Base-by-base conservation (phyloP, 768 basidiomycete genomes). In the Scleroderma citrinum region DNA sequence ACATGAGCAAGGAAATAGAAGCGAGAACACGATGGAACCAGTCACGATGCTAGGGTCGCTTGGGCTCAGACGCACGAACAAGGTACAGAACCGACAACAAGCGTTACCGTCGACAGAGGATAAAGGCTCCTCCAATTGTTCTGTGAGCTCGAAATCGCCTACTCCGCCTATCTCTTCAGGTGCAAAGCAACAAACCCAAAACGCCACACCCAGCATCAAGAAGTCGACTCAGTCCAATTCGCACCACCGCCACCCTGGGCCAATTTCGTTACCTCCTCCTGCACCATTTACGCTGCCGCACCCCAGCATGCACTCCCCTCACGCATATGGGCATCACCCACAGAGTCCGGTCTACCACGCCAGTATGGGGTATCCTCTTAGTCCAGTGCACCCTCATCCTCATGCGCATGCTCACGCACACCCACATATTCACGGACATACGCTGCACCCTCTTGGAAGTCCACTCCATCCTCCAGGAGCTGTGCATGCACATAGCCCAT, bases 211-310 rank as follows among this genome's bases (percentile, higher is more conserved):
- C 6, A 44, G 10, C 5, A 13, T 41, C 12, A 44, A 54, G 52
- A 61, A 54, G 44, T 35, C 56, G 3, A 24, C 49, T 3, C 58
- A 62, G 20, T 50, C 61, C 21, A 52, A 53, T 37, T 29, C 53
- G 4, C 71, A 72, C 49, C 73, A 71, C 34, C 74, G 81, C 40
- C 85, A 84, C 54, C 87, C 87, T 1, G 85, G 85, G 1, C 81
- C 79, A 2, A 88, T 89, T 44, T 65, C 80, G 2, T 75, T 84
- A 26, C 88, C 82, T 26, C 86, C 82, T 1, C 81, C 76, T 1
- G 75, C 72, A 20, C 61, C 69, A 14, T 73, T 74, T 26, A 66
- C 71, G 3, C 74, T 77, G 51, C 65, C 76, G 0, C 67, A 67
- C 4, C 59, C 65, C 7, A 60, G 59, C 11, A 58, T 64, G 14